Conservation (phyloP, 2,329 filamentous ascomycete genomes). For the Cercospora sojina region DNA sequence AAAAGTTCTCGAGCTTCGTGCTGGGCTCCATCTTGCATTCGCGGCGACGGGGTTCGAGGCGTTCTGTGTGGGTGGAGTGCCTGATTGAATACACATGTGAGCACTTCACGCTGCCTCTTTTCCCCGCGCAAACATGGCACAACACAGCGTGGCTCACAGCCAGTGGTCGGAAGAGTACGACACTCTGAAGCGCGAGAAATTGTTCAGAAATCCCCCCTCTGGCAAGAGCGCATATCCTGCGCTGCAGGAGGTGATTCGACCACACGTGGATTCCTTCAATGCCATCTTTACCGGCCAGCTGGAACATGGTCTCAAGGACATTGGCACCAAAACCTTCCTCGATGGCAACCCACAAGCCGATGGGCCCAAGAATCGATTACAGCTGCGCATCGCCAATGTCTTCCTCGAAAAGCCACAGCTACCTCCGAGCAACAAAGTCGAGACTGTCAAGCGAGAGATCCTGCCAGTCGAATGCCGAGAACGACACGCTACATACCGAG, state of each 20-base stretch:
- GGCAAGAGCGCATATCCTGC: slow-evolving; percentile 86
- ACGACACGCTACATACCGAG: slow-evolving; percentile 86
- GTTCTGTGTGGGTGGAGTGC: background rate
- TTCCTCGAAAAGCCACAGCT: slow-evolving; percentile 79
- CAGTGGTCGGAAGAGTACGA: slow-evolving; percentile 85
- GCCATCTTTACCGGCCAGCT: slow-evolving; percentile 77
- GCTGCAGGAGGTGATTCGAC: slow-evolving; percentile 79
- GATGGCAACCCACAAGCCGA: slow-evolving; percentile 64
- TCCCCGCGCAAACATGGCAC: slow-evolving; percentile 1
- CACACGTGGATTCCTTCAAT: slow-evolving; percentile 96
- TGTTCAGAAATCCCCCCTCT: slow-evolving; percentile 84
- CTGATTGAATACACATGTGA: slow-evolving; percentile 2
- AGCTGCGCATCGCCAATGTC: slow-evolving; percentile 75
- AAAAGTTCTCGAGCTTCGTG: slow-evolving; percentile 10
- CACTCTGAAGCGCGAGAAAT: slow-evolving; percentile 78
- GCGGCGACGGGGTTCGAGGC: background rate
- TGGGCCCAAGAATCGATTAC: slow-evolving; percentile 65
- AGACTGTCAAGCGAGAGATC: slow-evolving; percentile 75
- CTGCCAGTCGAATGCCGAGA: slow-evolving; percentile 92
- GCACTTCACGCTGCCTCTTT: background rate
- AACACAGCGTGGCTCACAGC: slow-evolving; percentile 10
- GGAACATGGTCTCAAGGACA: slow-evolving; percentile 76
- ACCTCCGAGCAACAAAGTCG: slow-evolving; percentile 79
- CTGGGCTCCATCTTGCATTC: background rate
- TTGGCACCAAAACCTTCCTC: slow-evolving; percentile 82